phyloP scores from a whole-genome alignment of 2,329 filamentous ascomycete species.

The Diplodia intermedia region DNA sequence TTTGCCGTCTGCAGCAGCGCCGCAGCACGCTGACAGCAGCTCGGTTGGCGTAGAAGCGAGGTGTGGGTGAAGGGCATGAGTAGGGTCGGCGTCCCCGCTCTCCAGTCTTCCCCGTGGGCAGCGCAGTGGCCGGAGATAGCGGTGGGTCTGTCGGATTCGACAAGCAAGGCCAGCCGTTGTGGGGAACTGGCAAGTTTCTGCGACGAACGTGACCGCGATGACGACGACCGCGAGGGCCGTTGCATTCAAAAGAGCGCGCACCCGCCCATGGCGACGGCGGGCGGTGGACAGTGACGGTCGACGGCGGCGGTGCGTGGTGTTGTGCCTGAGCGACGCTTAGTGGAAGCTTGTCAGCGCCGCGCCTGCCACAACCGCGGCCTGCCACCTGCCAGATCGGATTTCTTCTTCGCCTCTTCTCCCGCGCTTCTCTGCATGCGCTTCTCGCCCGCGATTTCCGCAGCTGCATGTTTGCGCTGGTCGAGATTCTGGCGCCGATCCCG shows the following conservation, averaged over 20 bases:
- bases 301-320: background rate
- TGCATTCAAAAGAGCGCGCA: background rate
- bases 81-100: constrained; percentile 11
- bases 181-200: constrained; percentile 1
- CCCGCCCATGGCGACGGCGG: background rate
- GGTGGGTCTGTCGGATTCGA: constrained; percentile 9
- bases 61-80: background rate
- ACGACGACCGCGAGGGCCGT: background rate
- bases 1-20: background rate
- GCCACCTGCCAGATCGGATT: background rate
- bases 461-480: background rate
- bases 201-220: background rate
- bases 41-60: background rate
- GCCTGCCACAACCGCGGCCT: background rate
- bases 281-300: background rate
- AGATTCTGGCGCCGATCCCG: background rate
- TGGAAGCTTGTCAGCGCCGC: background rate
- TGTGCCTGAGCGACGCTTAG: constrained; percentile 10
- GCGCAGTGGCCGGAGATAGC: background rate
- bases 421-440: constrained; percentile 8
- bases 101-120: constrained; percentile 15
- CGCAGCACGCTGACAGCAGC: background rate
- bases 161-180: constrained; percentile 10
- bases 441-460: background rate
- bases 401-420: constrained; percentile 13